Conservation (phyloP, 148 eudicot species). For the Fagopyrum tataricum region DNA sequence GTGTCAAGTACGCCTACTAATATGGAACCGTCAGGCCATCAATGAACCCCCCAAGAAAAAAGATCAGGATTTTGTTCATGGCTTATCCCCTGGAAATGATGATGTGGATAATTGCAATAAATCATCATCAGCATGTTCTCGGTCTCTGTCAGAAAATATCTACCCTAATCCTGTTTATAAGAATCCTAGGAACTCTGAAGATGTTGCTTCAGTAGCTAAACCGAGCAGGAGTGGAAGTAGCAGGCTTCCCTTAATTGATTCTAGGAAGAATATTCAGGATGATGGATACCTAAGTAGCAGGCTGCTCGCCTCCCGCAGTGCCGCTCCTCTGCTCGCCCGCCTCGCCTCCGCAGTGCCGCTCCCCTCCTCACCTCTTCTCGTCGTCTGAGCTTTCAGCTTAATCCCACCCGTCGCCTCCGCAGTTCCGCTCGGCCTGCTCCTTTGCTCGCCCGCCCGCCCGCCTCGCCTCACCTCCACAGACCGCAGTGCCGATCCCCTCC, state of each 20-base stretch:
- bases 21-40: constrained; percentile 67
- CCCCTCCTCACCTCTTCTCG: no score
- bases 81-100: constrained; percentile 34
- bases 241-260: constrained; percentile 19
- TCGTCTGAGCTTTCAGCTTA: no score
- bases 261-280: constrained; percentile 15
- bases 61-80: constrained; percentile 41
- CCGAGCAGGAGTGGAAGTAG: constrained; percentile 21
- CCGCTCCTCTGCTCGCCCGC: no score
- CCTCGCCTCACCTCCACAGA: no score
- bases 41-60: constrained; percentile 59
- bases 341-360: no score
- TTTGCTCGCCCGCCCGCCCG: no score
- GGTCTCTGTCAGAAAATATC: constrained; percentile 31
- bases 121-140: constrained; percentile 43
- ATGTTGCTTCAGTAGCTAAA: constrained; percentile 20
- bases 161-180: constrained; percentile 23
- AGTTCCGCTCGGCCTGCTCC: no score
- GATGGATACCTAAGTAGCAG: constrained; percentile 22
- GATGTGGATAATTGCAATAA: constrained; percentile 26
- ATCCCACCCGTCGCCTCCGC: no score
- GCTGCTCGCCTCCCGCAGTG: no score
- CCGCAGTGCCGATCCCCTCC: no score
- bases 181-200: constrained; percentile 18
- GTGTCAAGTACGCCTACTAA: constrained; percentile 51